Conservation (phyloP, 2,329 filamentous ascomycete species). For the Cladorrhinum sp. region DNA sequence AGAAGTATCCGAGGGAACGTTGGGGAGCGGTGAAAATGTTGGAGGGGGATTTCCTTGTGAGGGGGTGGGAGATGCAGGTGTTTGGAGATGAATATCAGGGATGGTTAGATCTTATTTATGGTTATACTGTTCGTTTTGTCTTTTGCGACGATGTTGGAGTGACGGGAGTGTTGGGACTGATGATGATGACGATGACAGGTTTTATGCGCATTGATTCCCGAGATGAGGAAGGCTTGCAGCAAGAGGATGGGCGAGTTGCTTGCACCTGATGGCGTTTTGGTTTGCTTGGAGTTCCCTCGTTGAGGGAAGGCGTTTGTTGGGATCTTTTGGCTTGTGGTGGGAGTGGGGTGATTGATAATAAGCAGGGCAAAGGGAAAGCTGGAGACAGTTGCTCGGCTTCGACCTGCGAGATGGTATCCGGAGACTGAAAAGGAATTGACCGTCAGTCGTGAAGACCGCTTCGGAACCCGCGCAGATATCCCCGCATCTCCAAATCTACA, state of each 20-base stretch:
- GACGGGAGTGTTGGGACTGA: background rate
- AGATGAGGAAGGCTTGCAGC: constrained; percentile 29
- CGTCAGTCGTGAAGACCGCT: too few species aligned
- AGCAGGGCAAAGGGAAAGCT: constrained; percentile 1
- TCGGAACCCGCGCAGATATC: too few species aligned
- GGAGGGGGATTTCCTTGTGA: constrained; percentile 49
- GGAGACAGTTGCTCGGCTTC: constrained; percentile 4
- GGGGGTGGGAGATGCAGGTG: constrained; percentile 31
- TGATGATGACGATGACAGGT: constrained; percentile 25
- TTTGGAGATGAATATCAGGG: background rate
- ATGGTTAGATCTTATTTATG: constrained; percentile 46
- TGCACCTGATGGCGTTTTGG: constrained; percentile 30
- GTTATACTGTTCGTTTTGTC: constrained; percentile 37
- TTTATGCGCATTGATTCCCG: constrained; percentile 32
- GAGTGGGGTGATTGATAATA: constrained; percentile 23
- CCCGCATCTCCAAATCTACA: background rate
- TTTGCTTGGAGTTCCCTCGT: constrained; percentile 41
- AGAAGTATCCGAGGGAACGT: background rate
- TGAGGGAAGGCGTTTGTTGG: constrained; percentile 36
- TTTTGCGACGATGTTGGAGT: too few species aligned
- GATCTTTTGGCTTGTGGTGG: constrained; percentile 31
- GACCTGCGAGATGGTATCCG: constrained; percentile 13
- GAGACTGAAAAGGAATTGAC: constrained; percentile 6
- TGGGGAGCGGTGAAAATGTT: constrained; percentile 43
- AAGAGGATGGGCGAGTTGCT: constrained; percentile 32